These are phyloP conservation scores for Volvox africanus DNA, from an alignment of 139 green algal species.

Conservation along the genomic window DNA sequence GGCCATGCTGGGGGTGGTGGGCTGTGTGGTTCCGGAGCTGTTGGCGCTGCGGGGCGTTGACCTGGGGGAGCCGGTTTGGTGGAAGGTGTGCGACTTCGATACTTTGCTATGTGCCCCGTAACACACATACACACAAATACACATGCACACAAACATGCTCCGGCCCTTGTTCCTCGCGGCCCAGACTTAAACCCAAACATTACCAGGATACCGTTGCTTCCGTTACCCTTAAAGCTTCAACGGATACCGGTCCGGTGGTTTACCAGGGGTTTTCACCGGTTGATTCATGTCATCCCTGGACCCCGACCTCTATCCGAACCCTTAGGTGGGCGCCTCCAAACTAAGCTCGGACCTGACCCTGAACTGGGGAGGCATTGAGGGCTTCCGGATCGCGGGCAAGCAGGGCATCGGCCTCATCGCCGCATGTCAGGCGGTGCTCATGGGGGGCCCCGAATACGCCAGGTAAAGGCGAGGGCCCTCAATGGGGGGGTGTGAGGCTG, in stretches of 20 bases:
- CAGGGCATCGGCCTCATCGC: constrained; percentile 78
- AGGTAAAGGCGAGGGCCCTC: constrained; percentile 14
- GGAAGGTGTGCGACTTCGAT: constrained; percentile 50
- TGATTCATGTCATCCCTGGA: too few species aligned
- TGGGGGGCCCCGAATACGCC: constrained; percentile 74
- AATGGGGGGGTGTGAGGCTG: background rate
- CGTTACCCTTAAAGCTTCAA: too few species aligned
- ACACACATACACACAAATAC: too few species aligned
- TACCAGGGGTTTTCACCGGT: too few species aligned
- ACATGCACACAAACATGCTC: too few species aligned
- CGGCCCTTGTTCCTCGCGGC: too few species aligned
- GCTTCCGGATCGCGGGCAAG: constrained; percentile 77
- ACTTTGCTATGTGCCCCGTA: too few species aligned
- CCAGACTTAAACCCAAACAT: too few species aligned
- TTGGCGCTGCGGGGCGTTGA: constrained; percentile 57
- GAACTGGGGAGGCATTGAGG: constrained; percentile 75
- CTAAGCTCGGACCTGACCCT: constrained; percentile 65
- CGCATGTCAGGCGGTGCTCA: constrained; percentile 75
- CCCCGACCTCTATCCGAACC: too few species aligned
- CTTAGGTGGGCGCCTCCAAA: constrained; percentile 70
- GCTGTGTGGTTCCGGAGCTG: constrained; percentile 68
- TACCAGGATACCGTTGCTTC: too few species aligned
- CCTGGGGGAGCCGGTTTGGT: constrained; percentile 69
- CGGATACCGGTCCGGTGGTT: too few species aligned
- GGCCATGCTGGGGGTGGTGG: constrained; percentile 78